Evolutionary conservation across 306 rosid genomes (phyloP), one percentile per base, ranked within the genome.

Genomic region (Astragalus glycyphyllos): DNA sequence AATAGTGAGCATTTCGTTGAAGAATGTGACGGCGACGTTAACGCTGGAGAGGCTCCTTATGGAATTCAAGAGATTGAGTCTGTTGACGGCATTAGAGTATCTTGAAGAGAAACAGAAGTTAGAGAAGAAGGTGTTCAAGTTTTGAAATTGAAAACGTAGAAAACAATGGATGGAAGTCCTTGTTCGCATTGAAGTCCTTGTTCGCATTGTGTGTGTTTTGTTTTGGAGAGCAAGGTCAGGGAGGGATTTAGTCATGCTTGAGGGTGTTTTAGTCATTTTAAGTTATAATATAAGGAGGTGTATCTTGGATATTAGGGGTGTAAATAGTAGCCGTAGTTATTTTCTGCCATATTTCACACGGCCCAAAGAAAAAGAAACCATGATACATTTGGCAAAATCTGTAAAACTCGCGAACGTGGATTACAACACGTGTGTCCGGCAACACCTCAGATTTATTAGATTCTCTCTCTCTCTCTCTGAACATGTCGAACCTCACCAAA

Each of bases 1-100:
- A 9, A 61, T n/a, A 0, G 56, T 23, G 67, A 79, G 69, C 84
- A 85, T 79, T 57, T 40, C 23, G 61, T 59, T 47, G 59, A 81
- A 80, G 51, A 77, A n/a, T n/a, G 59, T n/a, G 11, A 74, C 14
- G 7, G 82, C 78, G 23, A 74, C 20, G n/a, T 63, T 59, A 42
- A 72, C 29, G 29, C 44, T 55, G 23, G 63, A 1, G 38, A 79
- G 62, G 45, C 32, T 68, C 7, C 56, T 56, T 4, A 79, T 68
- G 4, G 67, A 51, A 5, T 74, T 45, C 10, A 74, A 20, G 59
- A 74, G 49, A 0, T 65, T 41, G 58, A 41, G 48, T 66, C 72
- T 10, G 59, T 1, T 42, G 10, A 32, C 58, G 45, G 57, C 4
- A 31, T 48, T 48, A 32, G 57, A 29, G 44, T 31, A 13, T 45